These are phyloP conservation scores for Penicillium steckii DNA, from an alignment of 495 filamentous ascomycete species.

Conservation along the genomic window DNA sequence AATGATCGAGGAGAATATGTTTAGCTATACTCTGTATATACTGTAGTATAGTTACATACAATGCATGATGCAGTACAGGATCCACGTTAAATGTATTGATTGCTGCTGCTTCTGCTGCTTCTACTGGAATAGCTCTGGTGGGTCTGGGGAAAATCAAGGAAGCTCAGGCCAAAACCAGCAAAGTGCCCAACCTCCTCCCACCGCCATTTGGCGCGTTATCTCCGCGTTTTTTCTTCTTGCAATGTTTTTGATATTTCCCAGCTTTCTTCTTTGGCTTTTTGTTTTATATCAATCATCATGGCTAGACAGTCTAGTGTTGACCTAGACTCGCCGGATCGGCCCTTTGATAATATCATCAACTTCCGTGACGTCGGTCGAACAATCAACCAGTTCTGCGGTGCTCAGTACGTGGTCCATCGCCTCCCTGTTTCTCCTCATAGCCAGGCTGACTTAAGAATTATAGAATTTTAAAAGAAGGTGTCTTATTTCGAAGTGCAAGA, in stretches of 20 bases:
- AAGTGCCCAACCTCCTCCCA: conserved; percentile 26
- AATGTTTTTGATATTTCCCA: background rate
- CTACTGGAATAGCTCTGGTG: conserved; percentile 3
- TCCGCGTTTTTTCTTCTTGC: background rate
- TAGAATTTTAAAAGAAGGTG: conserved; percentile 66
- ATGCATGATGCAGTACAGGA: background rate
- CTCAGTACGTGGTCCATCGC: conserved; percentile 42
- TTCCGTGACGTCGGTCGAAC: conserved; percentile 82
- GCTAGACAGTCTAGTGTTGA: conserved; percentile 37
- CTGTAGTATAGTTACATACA: background rate
- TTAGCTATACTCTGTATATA: background rate
- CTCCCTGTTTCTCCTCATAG: background rate
- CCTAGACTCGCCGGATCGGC: conserved; percentile 42
- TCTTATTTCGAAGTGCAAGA: conserved; percentile 73
- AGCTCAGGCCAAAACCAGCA: conserved; percentile 17
- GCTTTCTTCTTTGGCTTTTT: background rate
- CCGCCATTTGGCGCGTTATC: conserved; percentile 25
- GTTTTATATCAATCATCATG: conserved; percentile 11
- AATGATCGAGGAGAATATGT: conserved; percentile 30
- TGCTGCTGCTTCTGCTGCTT: too few relatives aligned
- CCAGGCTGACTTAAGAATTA: conserved; percentile 6
- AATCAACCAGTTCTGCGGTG: conserved; percentile 58
- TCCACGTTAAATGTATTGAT: too few relatives aligned
- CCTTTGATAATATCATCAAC: conserved; percentile 71
- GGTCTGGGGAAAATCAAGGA: conserved; percentile 13